These are phyloP conservation scores for Prunus davidiana DNA, from an alignment of 306 rosid genomes.

Conservation along the genomic window DNA sequence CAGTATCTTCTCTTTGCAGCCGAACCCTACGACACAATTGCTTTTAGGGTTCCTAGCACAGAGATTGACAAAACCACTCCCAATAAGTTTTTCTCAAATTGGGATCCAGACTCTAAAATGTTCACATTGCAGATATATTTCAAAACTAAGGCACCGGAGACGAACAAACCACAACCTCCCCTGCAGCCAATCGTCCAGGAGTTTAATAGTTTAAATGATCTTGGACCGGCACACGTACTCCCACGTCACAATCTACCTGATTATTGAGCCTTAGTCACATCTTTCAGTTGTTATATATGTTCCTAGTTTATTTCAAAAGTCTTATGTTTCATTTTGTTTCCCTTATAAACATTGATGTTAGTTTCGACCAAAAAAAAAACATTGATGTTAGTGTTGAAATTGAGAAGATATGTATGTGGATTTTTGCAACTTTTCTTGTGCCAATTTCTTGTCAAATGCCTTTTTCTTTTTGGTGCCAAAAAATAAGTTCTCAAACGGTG, in stretches of 20 bases:
- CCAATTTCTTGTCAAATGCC: no score
- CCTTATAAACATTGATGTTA: neutral
- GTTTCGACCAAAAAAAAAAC: no score
- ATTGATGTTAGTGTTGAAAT: no score
- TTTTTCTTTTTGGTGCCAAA: no score
- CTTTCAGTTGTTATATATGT: neutral
- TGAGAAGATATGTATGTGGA: no score
- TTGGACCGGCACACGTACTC: no score
- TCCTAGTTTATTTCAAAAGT: neutral
- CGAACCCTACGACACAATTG: conserved; percentile 86
- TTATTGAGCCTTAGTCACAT: neutral
- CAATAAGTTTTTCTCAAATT: conserved; percentile 89
- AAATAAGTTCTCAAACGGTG: neutral
- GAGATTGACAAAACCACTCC: conserved; percentile 84
- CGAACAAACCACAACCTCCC: conserved; percentile 71
- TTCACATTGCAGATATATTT: conserved; percentile 91
- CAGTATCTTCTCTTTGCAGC: conserved; percentile 91
- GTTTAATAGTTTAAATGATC: no score
- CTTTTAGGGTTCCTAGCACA: conserved; percentile 97
- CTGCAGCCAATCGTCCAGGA: conserved; percentile 56
- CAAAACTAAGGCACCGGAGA: conserved; percentile 81
- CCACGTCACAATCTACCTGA: conserved; percentile 20
- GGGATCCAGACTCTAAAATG: conserved; percentile 99
- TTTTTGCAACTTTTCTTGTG: no score
- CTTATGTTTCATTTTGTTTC: neutral